Conservation (phyloP, 495 filamentous ascomycete species). For the Letharia lupina region DNA sequence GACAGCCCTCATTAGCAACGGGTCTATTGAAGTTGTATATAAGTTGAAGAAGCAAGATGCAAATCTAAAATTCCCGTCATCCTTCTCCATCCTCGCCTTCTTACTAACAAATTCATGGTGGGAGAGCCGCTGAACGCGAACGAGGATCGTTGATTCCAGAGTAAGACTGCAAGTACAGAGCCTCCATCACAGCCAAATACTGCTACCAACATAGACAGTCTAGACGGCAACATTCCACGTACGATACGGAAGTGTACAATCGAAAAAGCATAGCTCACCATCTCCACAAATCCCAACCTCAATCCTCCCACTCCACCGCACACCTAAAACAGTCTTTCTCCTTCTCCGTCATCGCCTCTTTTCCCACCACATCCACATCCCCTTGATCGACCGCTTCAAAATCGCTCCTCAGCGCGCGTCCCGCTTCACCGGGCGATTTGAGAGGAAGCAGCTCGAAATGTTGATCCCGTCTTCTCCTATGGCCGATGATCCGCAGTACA, state of each 20-base stretch:
- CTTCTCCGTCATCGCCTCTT: background rate
- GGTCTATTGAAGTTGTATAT: background rate
- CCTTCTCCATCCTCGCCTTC: background rate
- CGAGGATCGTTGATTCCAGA: too few relatives aligned
- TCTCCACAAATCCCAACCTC: background rate
- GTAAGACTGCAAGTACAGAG: too few relatives aligned
- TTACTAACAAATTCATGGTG: background rate
- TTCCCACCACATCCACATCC: background rate
- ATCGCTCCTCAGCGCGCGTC: background rate
- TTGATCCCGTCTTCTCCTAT: background rate
- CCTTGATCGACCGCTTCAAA: background rate
- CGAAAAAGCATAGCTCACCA: background rate
- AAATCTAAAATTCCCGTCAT: background rate
- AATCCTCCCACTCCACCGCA: background rate
- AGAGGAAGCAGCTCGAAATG: background rate
- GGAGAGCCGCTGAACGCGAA: too few relatives aligned
- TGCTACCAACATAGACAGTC: too few relatives aligned
- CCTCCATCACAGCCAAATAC: too few relatives aligned
- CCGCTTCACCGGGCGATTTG: background rate
- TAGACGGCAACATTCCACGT: too few relatives aligned
- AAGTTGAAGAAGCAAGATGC: background rate
- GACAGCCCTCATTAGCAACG: background rate
- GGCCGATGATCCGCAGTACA: background rate
- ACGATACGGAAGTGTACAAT: background rate
- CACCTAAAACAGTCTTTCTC: background rate